phyloP scores from a whole-genome alignment of 306 rosid species.

The Sicyos baderoa region DNA sequence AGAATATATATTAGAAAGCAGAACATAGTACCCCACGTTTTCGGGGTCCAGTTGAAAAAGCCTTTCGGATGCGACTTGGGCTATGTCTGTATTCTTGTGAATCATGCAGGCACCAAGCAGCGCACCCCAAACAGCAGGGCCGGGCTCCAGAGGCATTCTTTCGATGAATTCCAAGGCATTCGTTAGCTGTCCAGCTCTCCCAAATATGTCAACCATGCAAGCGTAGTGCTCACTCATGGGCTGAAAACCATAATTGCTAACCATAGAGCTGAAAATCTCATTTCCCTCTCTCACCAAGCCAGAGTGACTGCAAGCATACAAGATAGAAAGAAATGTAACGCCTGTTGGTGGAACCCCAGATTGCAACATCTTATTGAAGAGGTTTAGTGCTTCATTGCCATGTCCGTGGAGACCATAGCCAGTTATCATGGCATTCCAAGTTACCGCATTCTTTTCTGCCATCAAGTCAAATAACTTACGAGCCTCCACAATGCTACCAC shows the following conservation, averaged over 20 bases:
- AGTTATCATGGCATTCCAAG: slow-evolving; percentile 93
- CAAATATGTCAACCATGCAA: slow-evolving; percentile 94
- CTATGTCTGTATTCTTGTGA: slow-evolving; percentile 62
- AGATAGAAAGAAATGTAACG: slow-evolving; percentile 70
- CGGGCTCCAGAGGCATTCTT: slow-evolving; percentile 70
- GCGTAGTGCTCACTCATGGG: slow-evolving; percentile 84
- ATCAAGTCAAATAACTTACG: slow-evolving; percentile 55
- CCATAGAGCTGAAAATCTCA: slow-evolving; percentile 64
- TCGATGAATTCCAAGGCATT: slow-evolving; percentile 66
- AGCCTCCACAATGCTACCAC: slow-evolving; percentile 76
- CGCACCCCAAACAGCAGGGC: slow-evolving; percentile 88
- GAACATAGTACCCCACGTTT: slow-evolving; percentile 70
- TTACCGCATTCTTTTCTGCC: slow-evolving; percentile 65
- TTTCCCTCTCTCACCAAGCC: slow-evolving; percentile 80
- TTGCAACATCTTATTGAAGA: slow-evolving; percentile 58
- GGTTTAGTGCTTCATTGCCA: slow-evolving; percentile 69
- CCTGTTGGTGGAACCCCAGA: slow-evolving; percentile 47
- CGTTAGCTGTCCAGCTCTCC: slow-evolving; percentile 72
- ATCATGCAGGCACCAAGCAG: slow-evolving; percentile 91
- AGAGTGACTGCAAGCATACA: slow-evolving; percentile 95
- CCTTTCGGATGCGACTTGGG: slow-evolving; percentile 65
- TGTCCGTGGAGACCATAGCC: slow-evolving; percentile 94
- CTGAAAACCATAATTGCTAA: slow-evolving; percentile 46
- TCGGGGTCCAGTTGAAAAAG: slow-evolving; percentile 71
- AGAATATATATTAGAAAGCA: slow-evolving; percentile 78